These are phyloP conservation scores for Malassezia slooffiae DNA, from an alignment of 1,284 basidiomycete genomes.

Conservation along the genomic window DNA sequence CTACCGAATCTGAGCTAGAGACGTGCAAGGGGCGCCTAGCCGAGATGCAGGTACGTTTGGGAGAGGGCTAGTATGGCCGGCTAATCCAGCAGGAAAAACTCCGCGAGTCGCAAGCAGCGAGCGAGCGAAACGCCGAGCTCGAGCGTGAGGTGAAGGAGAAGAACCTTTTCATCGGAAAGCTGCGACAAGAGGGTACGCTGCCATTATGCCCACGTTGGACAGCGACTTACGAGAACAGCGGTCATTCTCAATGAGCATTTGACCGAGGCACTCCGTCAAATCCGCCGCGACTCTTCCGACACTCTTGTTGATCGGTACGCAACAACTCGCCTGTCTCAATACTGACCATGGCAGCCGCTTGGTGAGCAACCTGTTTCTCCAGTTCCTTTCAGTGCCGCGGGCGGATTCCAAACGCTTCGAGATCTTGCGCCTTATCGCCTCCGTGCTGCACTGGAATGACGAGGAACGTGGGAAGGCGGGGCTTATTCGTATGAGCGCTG, in stretches of 20 bases:
- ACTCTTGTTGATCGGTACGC: slow-evolving; percentile 72
- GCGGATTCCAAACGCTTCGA: slow-evolving; percentile 91
- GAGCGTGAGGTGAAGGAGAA: slow-evolving; percentile 91
- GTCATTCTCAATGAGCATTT: slow-evolving; percentile 83
- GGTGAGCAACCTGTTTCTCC: slow-evolving; percentile 87
- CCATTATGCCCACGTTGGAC: slow-evolving; percentile 21
- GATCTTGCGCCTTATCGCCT: slow-evolving; percentile 77
- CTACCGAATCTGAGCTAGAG: slow-evolving; percentile 62
- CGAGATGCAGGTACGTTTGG: neutral
- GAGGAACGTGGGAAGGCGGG: slow-evolving; percentile 81
- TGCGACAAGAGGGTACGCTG: slow-evolving; percentile 49
- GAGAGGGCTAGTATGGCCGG: no score
- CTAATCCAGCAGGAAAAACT: no score
- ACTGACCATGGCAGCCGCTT: slow-evolving; percentile 52
- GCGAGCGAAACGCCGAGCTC: slow-evolving; percentile 58
- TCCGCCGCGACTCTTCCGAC: slow-evolving; percentile 72
- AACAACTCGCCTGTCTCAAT: neutral
- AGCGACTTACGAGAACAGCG: no score
- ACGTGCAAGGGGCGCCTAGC: slow-evolving; percentile 64
- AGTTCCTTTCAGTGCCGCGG: slow-evolving; percentile 78
- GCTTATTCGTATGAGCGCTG: no score
- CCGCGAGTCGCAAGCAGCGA: slow-evolving; percentile 62
- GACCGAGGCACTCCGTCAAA: slow-evolving; percentile 84
- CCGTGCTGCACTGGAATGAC: slow-evolving; percentile 81
- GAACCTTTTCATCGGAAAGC: slow-evolving; percentile 48